Percentiles rank a stretch among this genome's conserved stretches.
These are phyloP conservation scores for Phytophthora chlamydospora DNA, from an alignment of 352 stramenopile genomes.

Conservation along the genomic window DNA sequence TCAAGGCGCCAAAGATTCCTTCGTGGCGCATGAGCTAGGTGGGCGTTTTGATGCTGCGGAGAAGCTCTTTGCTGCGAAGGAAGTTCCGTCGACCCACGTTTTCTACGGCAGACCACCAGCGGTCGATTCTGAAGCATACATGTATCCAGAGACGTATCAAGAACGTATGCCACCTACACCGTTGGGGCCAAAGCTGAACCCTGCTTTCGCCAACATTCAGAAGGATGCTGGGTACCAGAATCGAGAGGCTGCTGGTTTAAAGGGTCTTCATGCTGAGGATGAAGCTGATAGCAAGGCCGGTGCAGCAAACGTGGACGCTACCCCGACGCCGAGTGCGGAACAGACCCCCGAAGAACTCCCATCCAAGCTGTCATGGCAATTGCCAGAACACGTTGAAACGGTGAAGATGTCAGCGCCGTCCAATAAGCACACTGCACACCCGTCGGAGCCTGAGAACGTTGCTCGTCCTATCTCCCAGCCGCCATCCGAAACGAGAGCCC, in stretches of 20 bases:
- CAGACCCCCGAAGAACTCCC: neutral
- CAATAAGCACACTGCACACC: conserved; percentile 1
- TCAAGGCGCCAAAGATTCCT: conserved; percentile 2
- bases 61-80: conserved; percentile 30
- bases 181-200: conserved; percentile 33
- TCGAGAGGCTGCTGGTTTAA: neutral
- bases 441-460: neutral
- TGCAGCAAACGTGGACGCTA: conserved; percentile 3
- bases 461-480: neutral
- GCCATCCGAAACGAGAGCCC: neutral
- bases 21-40: conserved; percentile 15
- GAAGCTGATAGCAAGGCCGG: neutral
- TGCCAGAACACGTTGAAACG: conserved; percentile 6
- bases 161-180: conserved; percentile 25
- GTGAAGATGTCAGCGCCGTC: neutral
- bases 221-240: conserved; percentile 1
- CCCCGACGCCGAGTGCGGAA: neutral
- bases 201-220: conserved; percentile 10
- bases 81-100: conserved; percentile 5
- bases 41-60: conserved; percentile 39
- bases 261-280: neutral
- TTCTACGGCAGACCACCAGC: conserved; percentile 21
- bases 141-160: conserved; percentile 4
- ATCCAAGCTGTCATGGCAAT: neutral
- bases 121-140: conserved; percentile 15